phyloP scores from a whole-genome alignment of 73 alveolate genomes.

The Stentor coeruleus region DNA sequence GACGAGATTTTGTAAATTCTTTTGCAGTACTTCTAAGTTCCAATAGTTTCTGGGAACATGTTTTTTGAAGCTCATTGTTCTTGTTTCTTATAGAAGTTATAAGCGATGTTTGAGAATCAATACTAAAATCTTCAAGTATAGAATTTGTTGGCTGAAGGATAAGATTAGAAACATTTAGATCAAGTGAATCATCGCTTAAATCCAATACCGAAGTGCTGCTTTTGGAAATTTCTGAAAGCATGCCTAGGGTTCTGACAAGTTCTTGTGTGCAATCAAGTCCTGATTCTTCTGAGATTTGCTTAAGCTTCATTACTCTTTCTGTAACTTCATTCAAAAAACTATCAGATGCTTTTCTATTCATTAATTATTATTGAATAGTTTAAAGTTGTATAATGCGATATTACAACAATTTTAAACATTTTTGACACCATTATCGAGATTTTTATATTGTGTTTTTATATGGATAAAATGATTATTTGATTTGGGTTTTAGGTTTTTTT shows the following conservation, averaged over 20 bases:
- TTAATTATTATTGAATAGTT: too few species aligned
- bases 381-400: too few species aligned
- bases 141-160: neutral
- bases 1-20: too few species aligned
- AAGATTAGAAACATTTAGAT: neutral
- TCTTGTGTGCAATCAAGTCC: neutral
- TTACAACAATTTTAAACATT: too few species aligned
- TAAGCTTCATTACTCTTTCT: neutral
- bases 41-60: neutral
- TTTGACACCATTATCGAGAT: too few species aligned
- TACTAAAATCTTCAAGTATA: neutral
- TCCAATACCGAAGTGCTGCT: too few species aligned
- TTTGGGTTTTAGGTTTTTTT: too few species aligned
- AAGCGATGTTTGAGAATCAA: neutral
- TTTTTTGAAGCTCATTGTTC: neutral
- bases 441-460: too few species aligned
- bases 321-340: neutral
- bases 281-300: neutral
- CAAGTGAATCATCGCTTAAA: neutral
- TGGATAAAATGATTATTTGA: too few species aligned
- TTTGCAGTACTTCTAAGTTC: neutral
- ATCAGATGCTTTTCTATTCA: neutral
- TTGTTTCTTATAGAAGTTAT: neutral
- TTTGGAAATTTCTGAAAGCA: neutral
- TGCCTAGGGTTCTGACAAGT: neutral